Evolutionary conservation across 2,329 filamentous ascomycete genomes (phyloP).

Genomic region (Knoxdaviesia proteae): DNA sequence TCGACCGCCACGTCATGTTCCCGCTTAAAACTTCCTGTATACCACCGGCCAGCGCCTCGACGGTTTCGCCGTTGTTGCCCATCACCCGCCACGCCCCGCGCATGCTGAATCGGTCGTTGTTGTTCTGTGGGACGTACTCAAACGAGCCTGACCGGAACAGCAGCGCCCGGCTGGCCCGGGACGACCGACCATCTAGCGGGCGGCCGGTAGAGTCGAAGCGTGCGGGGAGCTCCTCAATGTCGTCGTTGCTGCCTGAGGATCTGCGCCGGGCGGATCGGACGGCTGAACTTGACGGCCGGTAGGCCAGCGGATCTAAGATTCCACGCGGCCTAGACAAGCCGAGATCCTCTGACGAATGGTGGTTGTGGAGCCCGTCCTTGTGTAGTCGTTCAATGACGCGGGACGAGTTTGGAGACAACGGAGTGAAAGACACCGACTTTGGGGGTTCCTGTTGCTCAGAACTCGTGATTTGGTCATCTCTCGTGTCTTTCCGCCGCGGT

Average conservation of each 20-base stretch:
- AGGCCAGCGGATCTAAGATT: not conserved
- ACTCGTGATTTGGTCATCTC: not conserved
- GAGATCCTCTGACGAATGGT: not conserved
- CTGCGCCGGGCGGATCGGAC: constrained; percentile 14
- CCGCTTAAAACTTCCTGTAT: too few species aligned
- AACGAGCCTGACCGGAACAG: too few species aligned
- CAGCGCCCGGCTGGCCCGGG: not conserved
- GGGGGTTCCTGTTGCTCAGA: constrained; percentile 5
- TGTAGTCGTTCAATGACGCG: not conserved
- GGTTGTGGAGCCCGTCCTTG: not conserved
- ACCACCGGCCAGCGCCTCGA: too few species aligned
- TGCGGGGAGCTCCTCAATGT: constrained; percentile 23
- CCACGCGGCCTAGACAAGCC: not conserved
- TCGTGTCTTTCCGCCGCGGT: not conserved
- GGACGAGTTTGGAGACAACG: constrained; percentile 22
- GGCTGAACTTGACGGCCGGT: constrained; percentile 4
- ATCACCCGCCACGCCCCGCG: too few species aligned
- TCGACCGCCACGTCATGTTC: too few species aligned
- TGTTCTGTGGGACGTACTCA: too few species aligned
- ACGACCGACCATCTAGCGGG: constrained; percentile 12
- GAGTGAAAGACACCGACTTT: constrained; percentile 25
- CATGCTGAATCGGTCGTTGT: too few species aligned
- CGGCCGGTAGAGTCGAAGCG: constrained; percentile 24
- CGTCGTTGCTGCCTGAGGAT: constrained; percentile 11
- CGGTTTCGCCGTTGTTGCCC: too few species aligned